Evolutionary conservation across 768 basidiomycete species (phyloP).

Genomic region (Suillus bovinus): DNA sequence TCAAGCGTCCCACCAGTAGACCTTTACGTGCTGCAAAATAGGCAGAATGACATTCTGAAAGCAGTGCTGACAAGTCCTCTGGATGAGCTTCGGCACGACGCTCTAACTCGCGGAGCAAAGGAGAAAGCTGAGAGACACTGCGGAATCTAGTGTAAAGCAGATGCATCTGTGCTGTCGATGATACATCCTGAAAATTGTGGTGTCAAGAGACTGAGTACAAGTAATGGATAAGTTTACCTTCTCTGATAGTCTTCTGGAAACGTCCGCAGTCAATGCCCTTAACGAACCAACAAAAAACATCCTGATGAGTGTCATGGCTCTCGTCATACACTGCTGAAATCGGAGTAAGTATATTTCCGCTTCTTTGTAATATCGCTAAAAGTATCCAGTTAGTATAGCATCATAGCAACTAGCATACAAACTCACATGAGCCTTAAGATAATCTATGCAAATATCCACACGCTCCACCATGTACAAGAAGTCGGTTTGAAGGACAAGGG

Average conservation of each 20-base stretch:
- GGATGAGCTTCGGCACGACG: constrained; percentile 73
- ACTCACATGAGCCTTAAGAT: constrained; percentile 81
- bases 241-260: constrained; percentile 72
- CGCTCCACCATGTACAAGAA: constrained; percentile 97
- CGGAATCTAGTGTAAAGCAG: constrained; percentile 90
- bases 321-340: constrained; percentile 97
- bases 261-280: constrained; percentile 74
- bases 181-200: constrained; percentile 57
- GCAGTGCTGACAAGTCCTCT: constrained; percentile 77
- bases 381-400: background rate
- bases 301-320: constrained; percentile 97
- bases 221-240: constrained; percentile 46
- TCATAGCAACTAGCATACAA: background rate
- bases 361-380: constrained; percentile 86
- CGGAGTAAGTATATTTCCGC: constrained; percentile 93
- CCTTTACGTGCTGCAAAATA: constrained; percentile 76
- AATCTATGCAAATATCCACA: constrained; percentile 92
- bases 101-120: constrained; percentile 85
- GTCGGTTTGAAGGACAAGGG: constrained; percentile 85
- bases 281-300: constrained; percentile 93
- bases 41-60: constrained; percentile 85
- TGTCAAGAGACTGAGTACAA: background rate
- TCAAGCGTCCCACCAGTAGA: constrained; percentile 71
- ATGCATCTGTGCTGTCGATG: constrained; percentile 76
- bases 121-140: constrained; percentile 66